Conservation (phyloP, 352 stramenopile species). For the Phytophthora pisi region DNA sequence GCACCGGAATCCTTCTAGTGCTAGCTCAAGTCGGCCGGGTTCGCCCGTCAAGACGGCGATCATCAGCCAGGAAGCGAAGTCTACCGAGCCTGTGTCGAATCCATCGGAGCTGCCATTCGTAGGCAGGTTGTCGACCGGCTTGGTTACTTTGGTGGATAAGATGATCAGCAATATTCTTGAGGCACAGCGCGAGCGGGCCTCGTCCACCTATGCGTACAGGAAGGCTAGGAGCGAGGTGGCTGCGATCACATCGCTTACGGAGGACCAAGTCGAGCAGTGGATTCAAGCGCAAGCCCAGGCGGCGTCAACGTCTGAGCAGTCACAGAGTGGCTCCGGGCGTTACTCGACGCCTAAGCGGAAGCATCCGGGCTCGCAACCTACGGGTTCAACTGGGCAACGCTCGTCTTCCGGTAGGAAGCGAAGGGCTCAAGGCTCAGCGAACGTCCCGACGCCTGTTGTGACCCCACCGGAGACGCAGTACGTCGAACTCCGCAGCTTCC, state of each 20-base stretch:
- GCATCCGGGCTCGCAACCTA: constrained; percentile 29
- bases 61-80: constrained; percentile 32
- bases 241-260: constrained; percentile 63
- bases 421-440: constrained; percentile 29
- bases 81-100: constrained; percentile 31
- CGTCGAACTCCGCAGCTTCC: constrained; percentile 65
- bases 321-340: constrained; percentile 38
- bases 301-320: constrained; percentile 31
- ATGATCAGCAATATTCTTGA: constrained; percentile 60
- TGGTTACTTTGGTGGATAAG: constrained; percentile 49
- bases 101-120: constrained; percentile 63
- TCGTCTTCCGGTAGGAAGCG: constrained; percentile 54
- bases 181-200: constrained; percentile 59
- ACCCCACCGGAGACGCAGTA: constrained; percentile 32
- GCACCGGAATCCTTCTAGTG: constrained; percentile 34
- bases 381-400: constrained; percentile 26
- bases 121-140: constrained; percentile 35
- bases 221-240: constrained; percentile 64
- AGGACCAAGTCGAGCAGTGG: constrained; percentile 73
- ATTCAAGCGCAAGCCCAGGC: constrained; percentile 40
- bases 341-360: constrained; percentile 65
- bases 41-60: constrained; percentile 41
- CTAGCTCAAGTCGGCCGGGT: constrained; percentile 33
- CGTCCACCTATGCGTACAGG: constrained; percentile 45
- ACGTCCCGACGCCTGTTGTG: constrained; percentile 7